A percentile compares a stretch with the other conserved stretches of the same genome.
phyloP scores from a whole-genome alignment of 1,139 yeast genomes.

The Protomyces inouyei region DNA sequence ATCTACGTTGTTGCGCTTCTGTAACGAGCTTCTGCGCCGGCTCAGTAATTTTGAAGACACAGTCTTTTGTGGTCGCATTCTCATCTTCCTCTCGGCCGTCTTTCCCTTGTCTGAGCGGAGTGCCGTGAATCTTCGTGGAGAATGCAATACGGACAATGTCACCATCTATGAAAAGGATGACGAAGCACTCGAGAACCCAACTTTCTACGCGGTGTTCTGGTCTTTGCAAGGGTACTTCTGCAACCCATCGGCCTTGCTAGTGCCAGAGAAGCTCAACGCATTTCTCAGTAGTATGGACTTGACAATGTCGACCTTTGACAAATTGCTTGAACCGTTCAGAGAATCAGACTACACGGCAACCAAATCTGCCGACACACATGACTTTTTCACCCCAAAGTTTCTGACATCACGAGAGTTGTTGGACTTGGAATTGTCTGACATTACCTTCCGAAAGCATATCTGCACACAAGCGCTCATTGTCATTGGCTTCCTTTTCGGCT shows the following conservation, averaged over 20 bases:
- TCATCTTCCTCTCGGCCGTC: slow-evolving; percentile 41
- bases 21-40: slow-evolving; percentile 41
- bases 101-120: slow-evolving; percentile 43
- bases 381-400: slow-evolving; percentile 27
- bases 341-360: background rate
- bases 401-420: slow-evolving; percentile 19
- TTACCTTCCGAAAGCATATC: slow-evolving; percentile 39
- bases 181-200: background rate
- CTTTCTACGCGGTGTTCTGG: slow-evolving; percentile 32
- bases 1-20: slow-evolving; percentile 41
- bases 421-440: slow-evolving; percentile 36
- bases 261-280: slow-evolving; percentile 5
- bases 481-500: slow-evolving; percentile 37
- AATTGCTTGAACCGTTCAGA: background rate
- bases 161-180: slow-evolving; percentile 37
- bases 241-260: slow-evolving; percentile 28
- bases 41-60: slow-evolving; percentile 41
- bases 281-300: slow-evolving; percentile 22
- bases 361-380: slow-evolving; percentile 26
- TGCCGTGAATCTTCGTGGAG: slow-evolving; percentile 42
- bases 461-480: slow-evolving; percentile 38
- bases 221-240: slow-evolving; percentile 31
- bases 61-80: slow-evolving; percentile 41
- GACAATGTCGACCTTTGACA: slow-evolving; percentile 7
- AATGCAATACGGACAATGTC: slow-evolving; percentile 40